Percentiles rank a stretch among this genome's conserved stretches.
phyloP scores from a whole-genome alignment of 1,284 basidiomycete genomes.

The Microbotryum silenes-acaulis region DNA sequence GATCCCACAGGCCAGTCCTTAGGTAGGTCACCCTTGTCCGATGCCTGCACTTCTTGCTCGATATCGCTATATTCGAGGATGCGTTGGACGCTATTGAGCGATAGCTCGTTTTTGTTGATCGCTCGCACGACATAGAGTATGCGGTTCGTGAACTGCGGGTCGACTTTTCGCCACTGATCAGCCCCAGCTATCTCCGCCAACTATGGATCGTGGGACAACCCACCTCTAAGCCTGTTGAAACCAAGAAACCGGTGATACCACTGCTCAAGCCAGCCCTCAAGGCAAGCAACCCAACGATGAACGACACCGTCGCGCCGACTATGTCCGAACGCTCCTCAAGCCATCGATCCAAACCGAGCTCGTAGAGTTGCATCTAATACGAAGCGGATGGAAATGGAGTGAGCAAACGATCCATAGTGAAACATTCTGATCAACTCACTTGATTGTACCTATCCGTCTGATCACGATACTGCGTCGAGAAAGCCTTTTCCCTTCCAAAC shows the following conservation, averaged over 20 bases:
- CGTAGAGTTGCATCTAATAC: slow-evolving; percentile 19
- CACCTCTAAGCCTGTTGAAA: slow-evolving; percentile 14
- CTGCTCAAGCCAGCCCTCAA: slow-evolving; percentile 28
- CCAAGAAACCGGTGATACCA: slow-evolving; percentile 32
- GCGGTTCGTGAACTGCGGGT: slow-evolving; percentile 23
- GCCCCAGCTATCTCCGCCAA: neutral
- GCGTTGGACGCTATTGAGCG: slow-evolving; percentile 56
- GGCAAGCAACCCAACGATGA: slow-evolving; percentile 40
- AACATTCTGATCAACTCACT: neutral
- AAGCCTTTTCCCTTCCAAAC: slow-evolving; percentile 50
- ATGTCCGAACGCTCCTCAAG: slow-evolving; percentile 25
- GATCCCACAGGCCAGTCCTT: slow-evolving; percentile 46
- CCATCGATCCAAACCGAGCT: slow-evolving; percentile 24
- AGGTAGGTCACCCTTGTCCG: slow-evolving; percentile 62
- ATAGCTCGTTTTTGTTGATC: slow-evolving; percentile 28
- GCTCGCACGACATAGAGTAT: slow-evolving; percentile 31
- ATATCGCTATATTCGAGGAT: slow-evolving; percentile 84
- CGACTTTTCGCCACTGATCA: neutral
- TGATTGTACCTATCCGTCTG: slow-evolving; percentile 29
- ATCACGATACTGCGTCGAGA: slow-evolving; percentile 9
- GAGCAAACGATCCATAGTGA: too few relatives aligned
- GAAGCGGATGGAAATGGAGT: neutral
- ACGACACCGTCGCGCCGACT: slow-evolving; percentile 23
- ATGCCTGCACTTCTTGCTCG: slow-evolving; percentile 24
- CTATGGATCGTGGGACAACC: slow-evolving; percentile 1